Base-by-base conservation (phyloP, 306 rosid species). In the Castanospermum australe region DNA sequence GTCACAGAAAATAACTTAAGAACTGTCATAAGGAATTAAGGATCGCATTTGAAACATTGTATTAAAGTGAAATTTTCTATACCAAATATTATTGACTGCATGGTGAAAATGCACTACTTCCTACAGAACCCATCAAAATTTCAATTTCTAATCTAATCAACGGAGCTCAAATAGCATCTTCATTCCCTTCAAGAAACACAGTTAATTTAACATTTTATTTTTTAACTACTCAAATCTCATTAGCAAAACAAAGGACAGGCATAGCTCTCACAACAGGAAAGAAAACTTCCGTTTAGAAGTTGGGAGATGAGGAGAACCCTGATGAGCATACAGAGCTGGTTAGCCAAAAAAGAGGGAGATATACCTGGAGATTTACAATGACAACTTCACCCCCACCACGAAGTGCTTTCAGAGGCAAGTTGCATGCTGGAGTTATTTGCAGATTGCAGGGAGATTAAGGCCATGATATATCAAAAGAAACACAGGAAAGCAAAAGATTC, bases 361-460 rank as follows among this genome's bases (percentile, higher is more conserved):
- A n/a, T n/a, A 95, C 99, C 96, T 95, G 99, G 79, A 95, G 99
- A 87, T 95, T 93, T 81, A 95, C 97, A 71, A 95, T 93, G 45
- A 95, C 90, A 79, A 95, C 91, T 86, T 95, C 87, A 35, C 99
- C 99, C 78, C 99, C 99, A 67, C 98, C 94, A 22, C 93, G 99
- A 72, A 91, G 90, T 28, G 98, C 88, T 90, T 87, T 91, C 71
- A 95, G 78, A 87, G 99, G 98, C 73, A 95, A 92, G 89, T 95
- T 93, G 87, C 99, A 95, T 25, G 99, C 99, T 65, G 99, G 99
- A 79, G 99, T 95, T 79, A 95, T 95, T 88, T 95, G 99, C 87
- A 95, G 83, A 83, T 97, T 95, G 96, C 89, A 86, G 24, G 71
- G 72, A 83, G 67, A 81, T 75, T 76, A 83, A 60, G 47, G 80